Evolutionary conservation across 148 eudicot genomes (phyloP).

Genomic region (Nepenthes gracilis): DNA sequence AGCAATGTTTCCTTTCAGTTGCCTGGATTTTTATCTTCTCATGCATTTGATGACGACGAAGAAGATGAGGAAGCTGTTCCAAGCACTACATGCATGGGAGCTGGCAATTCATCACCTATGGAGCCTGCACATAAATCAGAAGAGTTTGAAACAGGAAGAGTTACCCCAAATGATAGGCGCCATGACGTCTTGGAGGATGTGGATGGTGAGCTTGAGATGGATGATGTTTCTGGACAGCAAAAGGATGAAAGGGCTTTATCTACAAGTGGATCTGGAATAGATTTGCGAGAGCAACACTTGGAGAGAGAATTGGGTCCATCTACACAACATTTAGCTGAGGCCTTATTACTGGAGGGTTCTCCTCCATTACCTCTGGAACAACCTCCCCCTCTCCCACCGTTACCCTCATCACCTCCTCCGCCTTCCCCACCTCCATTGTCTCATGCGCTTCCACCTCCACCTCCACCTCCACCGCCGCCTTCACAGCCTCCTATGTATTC

Average conservation of each 20-base stretch:
- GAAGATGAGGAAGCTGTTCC: constrained; percentile 56
- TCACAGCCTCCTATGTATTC: constrained; percentile 15
- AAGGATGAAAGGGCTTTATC: constrained; percentile 41
- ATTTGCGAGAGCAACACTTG: constrained; percentile 12
- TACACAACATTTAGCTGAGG: constrained; percentile 12
- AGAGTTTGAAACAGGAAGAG: constrained; percentile 21
- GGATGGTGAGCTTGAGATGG: constrained; percentile 98
- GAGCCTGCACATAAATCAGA: constrained; percentile 21
- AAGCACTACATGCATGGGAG: constrained; percentile 17
- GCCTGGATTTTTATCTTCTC: constrained; percentile 65
- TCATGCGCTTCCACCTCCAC: constrained; percentile 27
- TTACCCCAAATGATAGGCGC: constrained; percentile 63
- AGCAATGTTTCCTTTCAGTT: constrained; percentile 85
- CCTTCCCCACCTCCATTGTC: constrained; percentile 34
- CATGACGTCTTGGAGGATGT: constrained; percentile 83
- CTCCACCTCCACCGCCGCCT: constrained; percentile 30
- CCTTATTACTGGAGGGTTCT: constrained; percentile 40
- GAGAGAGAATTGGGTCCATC: constrained; percentile 18
- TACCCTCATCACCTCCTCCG: constrained; percentile 77
- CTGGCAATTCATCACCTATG: constrained; percentile 26
- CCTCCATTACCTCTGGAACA: constrained; percentile 70
- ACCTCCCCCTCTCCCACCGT: constrained; percentile 79
- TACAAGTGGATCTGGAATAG: constrained; percentile 16
- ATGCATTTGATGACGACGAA: constrained; percentile 46
- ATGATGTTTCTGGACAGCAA: constrained; percentile 61